Conservation (phyloP, 1,284 basidiomycete genomes). For the Neonothopanus nambi region DNA sequence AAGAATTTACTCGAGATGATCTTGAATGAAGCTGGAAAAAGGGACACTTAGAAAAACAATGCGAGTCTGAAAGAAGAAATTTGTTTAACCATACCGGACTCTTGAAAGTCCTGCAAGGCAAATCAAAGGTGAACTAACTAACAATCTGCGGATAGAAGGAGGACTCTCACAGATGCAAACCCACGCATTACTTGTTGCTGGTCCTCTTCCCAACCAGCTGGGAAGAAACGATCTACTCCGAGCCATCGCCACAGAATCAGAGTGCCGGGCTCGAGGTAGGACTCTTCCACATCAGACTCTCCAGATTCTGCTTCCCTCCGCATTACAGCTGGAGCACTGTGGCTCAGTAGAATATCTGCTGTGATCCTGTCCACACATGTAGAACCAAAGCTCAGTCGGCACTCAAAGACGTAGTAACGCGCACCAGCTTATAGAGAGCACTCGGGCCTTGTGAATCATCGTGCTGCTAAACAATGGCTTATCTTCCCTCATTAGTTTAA, state of each 20-base stretch:
- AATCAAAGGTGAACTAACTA: slow-evolving; percentile 8
- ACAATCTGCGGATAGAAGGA: not conserved
- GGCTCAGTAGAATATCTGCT: slow-evolving; percentile 58
- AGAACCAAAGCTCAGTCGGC: not conserved
- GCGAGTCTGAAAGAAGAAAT: slow-evolving; percentile 1
- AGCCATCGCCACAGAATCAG: slow-evolving; percentile 69
- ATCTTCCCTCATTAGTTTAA: slow-evolving; percentile 57
- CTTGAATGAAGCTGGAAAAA: slow-evolving; percentile 59
- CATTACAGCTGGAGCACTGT: slow-evolving; percentile 60
- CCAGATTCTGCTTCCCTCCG: slow-evolving; percentile 28
- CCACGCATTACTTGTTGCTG: slow-evolving; percentile 49
- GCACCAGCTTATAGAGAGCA: slow-evolving; percentile 65
- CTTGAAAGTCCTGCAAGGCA: slow-evolving; percentile 60
- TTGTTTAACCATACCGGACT: slow-evolving; percentile 52
- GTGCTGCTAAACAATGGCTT: slow-evolving; percentile 73
- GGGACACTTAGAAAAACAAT: too few relatives aligned
- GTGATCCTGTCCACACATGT: slow-evolving; percentile 47
- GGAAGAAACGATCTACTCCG: slow-evolving; percentile 64
- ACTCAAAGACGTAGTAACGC: slow-evolving; percentile 8
- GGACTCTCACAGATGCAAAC: slow-evolving; percentile 56
- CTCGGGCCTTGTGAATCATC: slow-evolving; percentile 62
- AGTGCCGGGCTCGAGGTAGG: slow-evolving; percentile 46
- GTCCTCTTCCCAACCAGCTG: slow-evolving; percentile 35
- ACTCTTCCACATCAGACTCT: slow-evolving; percentile 27
- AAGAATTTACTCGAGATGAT: slow-evolving; percentile 52